Evolutionary conservation across 1,139 yeast species (phyloP), one percentile per base, ranked within the genome.

Genomic region (Blastobotrys indianensis): DNA sequence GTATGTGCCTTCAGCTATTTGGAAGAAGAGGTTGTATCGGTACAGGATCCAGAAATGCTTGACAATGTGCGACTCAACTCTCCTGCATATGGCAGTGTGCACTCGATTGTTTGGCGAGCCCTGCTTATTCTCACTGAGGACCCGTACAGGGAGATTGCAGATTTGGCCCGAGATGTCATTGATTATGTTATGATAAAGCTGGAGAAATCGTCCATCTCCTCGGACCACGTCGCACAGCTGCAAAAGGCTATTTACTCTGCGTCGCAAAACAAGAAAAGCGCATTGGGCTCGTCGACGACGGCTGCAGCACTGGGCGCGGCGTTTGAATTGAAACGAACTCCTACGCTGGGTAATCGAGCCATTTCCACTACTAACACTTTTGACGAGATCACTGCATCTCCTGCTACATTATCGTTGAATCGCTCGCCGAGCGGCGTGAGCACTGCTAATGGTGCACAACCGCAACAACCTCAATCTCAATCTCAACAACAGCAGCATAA

Each of bases 1-100:
- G 94, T 92, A 5, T 84, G 92, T 49, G 95, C 97, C 0, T 90
- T 83, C 63, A 79, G 88, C 49, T 92, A 87, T 54, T 64, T 92
- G 40, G 88, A 85, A 52, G 95, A 85, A 55, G 96, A 88, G 59
- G 77, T 82, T 42, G 78, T 81, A 0, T 67, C 81, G 45, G 70
- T 82, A 39, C 87, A 83, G 54, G 77, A 77, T 50, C 79, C 85
- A 3, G 72, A 74, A 45, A 65, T 69, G 45, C 72, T 80, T 36
- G 81, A 78, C 50, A 84, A 80, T 45, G 76, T 61, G 35, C 51
- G 62, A 10, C 48, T 57, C 30, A 49, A 51, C 15, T 56, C 64
- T 0, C 88, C 88, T 0, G 84, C 95, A 0, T 85, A 85, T 61
- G 95, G 95, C 1, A 82, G 95, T 0, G 76, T 87, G n/a, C 87